Evolutionary conservation across 768 basidiomycete species (phyloP).

Genomic region (Fistulinella prunicolor): DNA sequence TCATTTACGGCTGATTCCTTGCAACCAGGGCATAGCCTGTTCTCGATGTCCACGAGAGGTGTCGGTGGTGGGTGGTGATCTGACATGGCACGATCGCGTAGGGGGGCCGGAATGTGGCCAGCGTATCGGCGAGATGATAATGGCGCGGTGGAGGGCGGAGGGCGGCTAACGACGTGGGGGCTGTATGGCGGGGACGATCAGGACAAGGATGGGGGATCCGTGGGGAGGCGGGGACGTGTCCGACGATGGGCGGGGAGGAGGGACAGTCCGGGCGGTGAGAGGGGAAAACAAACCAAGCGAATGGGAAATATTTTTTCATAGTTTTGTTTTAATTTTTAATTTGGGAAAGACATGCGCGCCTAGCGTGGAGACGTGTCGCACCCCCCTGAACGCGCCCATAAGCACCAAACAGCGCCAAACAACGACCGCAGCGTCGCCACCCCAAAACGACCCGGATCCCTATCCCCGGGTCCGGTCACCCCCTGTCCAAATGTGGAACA

Average conservation of each 20-base stretch:
- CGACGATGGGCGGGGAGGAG: background rate
- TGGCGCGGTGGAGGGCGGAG: background rate
- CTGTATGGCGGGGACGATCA: background rate
- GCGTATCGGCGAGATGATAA: background rate
- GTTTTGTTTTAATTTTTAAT: background rate
- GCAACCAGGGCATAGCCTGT: constrained; percentile 79
- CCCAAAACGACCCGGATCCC: too few species aligned
- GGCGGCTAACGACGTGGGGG: too few species aligned
- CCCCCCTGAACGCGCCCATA: too few species aligned
- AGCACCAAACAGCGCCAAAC: background rate
- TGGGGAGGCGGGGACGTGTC: background rate
- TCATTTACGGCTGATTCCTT: constrained; percentile 77
- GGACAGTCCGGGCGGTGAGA: background rate
- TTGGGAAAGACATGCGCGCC: background rate
- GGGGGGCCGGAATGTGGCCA: background rate
- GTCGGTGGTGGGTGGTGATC: background rate
- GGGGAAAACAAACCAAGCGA: background rate
- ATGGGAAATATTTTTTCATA: background rate
- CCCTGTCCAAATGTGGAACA: background rate
- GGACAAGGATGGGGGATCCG: too few species aligned
- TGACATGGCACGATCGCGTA: constrained; percentile 12
- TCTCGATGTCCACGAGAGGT: constrained; percentile 36
- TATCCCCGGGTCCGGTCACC: too few species aligned
- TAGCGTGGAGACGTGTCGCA: too few species aligned
- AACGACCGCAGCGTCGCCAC: background rate